Percentiles rank a stretch among this genome's conserved stretches.
Conservation (phyloP, 371 early-diverging fungal genomes). For the Lichtheimia ornata region DNA sequence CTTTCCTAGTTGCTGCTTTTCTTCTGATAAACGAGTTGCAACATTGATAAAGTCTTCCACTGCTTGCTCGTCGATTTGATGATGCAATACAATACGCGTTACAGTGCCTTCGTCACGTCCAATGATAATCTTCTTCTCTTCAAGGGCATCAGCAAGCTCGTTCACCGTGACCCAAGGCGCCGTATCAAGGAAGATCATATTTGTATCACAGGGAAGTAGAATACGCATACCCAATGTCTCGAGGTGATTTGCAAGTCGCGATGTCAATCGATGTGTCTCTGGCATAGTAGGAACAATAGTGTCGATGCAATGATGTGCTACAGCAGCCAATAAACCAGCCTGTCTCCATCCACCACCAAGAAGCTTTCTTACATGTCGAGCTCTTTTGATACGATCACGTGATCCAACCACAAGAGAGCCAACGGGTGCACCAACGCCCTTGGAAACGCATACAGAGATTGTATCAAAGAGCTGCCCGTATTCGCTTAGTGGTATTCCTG, state of each 20-base stretch:
- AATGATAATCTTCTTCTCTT: slow-evolving; percentile 54
- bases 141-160: slow-evolving; percentile 52
- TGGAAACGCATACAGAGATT: slow-evolving; percentile 86
- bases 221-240: slow-evolving; percentile 58
- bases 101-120: slow-evolving; percentile 48
- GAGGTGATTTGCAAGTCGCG: slow-evolving; percentile 60
- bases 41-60: slow-evolving; percentile 52
- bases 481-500: slow-evolving; percentile 65
- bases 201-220: slow-evolving; percentile 76
- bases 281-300: slow-evolving; percentile 65
- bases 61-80: slow-evolving; percentile 65
- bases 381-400: slow-evolving; percentile 64
- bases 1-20: neutral
- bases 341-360: slow-evolving; percentile 96
- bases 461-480: slow-evolving; percentile 80
- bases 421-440: slow-evolving; percentile 88
- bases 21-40: slow-evolving; percentile 19
- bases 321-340: slow-evolving; percentile 78
- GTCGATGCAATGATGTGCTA: slow-evolving; percentile 70
- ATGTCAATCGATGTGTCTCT: slow-evolving; percentile 69
- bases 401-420: slow-evolving; percentile 81
- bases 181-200: slow-evolving; percentile 82
- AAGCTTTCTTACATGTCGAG: slow-evolving; percentile 83
- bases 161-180: slow-evolving; percentile 39
- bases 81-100: slow-evolving; percentile 74